phyloP scores from a whole-genome alignment of 2,329 filamentous ascomycete species.

The Ascochyta pisi region DNA sequence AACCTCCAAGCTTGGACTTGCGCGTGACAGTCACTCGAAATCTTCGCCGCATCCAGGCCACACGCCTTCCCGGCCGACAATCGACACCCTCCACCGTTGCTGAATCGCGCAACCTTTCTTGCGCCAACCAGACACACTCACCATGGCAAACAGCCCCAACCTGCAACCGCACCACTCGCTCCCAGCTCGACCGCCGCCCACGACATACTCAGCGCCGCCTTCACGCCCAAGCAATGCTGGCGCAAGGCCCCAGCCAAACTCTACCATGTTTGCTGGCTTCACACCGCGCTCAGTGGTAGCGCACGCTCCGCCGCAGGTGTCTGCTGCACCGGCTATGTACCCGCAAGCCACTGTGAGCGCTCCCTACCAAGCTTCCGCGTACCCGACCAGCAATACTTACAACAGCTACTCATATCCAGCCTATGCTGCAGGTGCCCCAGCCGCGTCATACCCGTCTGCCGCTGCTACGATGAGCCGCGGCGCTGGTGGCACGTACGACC shows the following conservation, averaged over 20 bases:
- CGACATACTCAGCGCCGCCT: slow-evolving; percentile 66
- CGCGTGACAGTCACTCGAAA: slow-evolving; percentile 12
- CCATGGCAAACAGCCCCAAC: slow-evolving; percentile 29
- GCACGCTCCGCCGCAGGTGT: slow-evolving; percentile 44
- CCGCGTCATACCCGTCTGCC: slow-evolving; percentile 29
- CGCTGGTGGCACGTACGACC: slow-evolving; percentile 60
- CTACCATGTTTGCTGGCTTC: slow-evolving; percentile 61
- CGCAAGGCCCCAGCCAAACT: slow-evolving; percentile 35
- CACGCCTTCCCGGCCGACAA: slow-evolving; percentile 19
- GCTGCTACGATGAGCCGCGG: slow-evolving; percentile 38
- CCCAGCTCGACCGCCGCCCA: slow-evolving; percentile 76
- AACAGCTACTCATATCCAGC: slow-evolving; percentile 75
- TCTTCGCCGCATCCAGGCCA: slow-evolving; percentile 12
- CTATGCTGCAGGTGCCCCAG: slow-evolving; percentile 56
- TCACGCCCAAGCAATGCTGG: slow-evolving; percentile 50
- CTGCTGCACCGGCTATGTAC: slow-evolving; percentile 43
- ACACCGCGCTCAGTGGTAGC: slow-evolving; percentile 64
- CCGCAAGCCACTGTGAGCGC: slow-evolving; percentile 52
- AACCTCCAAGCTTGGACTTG: slow-evolving; percentile 10
- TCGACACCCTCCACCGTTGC: slow-evolving; percentile 5
- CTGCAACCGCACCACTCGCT: slow-evolving; percentile 65
- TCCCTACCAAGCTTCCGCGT: slow-evolving; percentile 49
- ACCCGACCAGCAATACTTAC: slow-evolving; percentile 56
- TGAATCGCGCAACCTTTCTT: slow-evolving; percentile 12
- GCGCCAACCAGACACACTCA: slow-evolving; percentile 8